These are phyloP conservation scores for Tricholoma sp. DNA, from an alignment of 768 basidiomycete species.

Conservation along the genomic window DNA sequence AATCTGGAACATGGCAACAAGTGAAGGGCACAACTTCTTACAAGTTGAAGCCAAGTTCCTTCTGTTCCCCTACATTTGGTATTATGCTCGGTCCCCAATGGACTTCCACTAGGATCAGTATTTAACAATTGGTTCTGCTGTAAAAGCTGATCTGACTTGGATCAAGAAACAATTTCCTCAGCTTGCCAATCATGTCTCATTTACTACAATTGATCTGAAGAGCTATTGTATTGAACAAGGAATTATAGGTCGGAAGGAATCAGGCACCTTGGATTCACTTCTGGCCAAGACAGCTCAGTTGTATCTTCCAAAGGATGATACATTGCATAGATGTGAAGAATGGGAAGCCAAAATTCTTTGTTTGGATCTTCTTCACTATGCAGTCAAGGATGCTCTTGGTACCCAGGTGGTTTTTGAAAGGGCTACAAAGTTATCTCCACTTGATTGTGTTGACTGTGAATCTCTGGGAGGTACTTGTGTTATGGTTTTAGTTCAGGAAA, in stretches of 20 bases:
- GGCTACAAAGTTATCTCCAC: background rate
- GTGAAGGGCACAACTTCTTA: too few relatives aligned
- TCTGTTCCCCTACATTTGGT: too few relatives aligned
- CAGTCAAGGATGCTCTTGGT: background rate
- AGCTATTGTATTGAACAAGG: constrained; percentile 3
- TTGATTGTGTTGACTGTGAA: background rate
- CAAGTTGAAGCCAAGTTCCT: too few relatives aligned
- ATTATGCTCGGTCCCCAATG: too few relatives aligned
- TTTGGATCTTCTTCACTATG: constrained; percentile 1
- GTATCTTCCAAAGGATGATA: constrained; percentile 6
- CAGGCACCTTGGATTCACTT: constrained; percentile 1
- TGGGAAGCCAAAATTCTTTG: constrained; percentile 13
- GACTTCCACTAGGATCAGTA: too few relatives aligned
- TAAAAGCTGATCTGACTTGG: background rate
- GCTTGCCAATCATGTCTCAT: background rate
- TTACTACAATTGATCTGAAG: constrained; percentile 7
- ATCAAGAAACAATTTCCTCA: constrained; percentile 6
- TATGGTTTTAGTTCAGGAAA: constrained; percentile 12
- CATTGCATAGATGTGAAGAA: constrained; percentile 9
- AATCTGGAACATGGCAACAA: too few relatives aligned
- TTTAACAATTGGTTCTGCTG: constrained; percentile 4
- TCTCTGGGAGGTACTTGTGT: constrained; percentile 10
- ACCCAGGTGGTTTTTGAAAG: background rate
- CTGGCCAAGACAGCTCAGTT: background rate
- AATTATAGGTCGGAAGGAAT: background rate